phyloP scores from a whole-genome alignment of 2,329 filamentous ascomycete species.

The Neonectria neomacrospora region DNA sequence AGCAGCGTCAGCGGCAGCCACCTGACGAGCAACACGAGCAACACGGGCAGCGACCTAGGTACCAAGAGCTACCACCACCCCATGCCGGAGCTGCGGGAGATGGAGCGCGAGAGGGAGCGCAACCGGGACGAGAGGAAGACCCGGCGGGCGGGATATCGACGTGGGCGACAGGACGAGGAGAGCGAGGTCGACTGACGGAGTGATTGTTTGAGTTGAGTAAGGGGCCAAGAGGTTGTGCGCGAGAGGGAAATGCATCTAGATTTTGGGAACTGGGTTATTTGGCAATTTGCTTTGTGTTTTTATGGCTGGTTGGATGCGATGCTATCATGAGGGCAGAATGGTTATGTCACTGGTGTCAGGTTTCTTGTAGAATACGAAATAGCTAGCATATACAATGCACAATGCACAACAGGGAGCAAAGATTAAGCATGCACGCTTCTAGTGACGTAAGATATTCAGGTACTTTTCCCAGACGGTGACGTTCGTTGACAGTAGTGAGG shows the following conservation, averaged over 20 bases:
- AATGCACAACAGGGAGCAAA: neutral
- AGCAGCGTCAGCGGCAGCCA: conserved; percentile 50
- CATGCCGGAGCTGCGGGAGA: conserved; percentile 62
- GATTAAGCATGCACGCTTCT: neutral
- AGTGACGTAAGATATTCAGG: neutral
- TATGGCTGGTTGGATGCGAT: conserved; percentile 15
- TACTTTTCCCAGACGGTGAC: neutral
- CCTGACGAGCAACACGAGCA: conserved; percentile 51
- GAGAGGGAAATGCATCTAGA: neutral
- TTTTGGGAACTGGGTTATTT: conserved; percentile 13
- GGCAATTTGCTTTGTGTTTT: conserved; percentile 7
- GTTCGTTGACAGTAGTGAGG: no score
- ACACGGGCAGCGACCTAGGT: conserved; percentile 60
- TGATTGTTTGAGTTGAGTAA: neutral
- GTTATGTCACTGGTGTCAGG: conserved; percentile 20
- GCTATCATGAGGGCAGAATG: conserved; percentile 23
- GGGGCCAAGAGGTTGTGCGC: no score
- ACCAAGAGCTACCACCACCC: conserved; percentile 68
- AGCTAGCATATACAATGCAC: conserved; percentile 10
- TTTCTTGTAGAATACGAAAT: conserved; percentile 25
- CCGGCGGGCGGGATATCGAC: conserved; percentile 49
- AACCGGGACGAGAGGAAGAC: conserved; percentile 51
- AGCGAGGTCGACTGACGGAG: conserved; percentile 4
- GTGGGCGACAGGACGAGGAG: conserved; percentile 47
- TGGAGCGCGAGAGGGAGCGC: conserved; percentile 48